Conservation (phyloP, 192 early-diverging fungal species). For the Coemansia javaensis region DNA sequence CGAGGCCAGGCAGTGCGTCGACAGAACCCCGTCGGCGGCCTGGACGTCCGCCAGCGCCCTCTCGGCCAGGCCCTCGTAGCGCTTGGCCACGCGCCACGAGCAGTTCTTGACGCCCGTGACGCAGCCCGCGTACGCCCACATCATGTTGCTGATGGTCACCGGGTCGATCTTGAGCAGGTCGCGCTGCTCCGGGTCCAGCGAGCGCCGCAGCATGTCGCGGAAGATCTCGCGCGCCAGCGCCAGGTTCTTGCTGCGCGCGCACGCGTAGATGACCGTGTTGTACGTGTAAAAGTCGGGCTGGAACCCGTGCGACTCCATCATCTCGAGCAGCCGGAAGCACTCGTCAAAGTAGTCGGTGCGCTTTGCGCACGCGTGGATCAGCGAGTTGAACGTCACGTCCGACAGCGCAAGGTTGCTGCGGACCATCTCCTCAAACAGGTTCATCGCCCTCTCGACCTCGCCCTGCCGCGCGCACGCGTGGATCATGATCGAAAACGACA, state of each 20-base stretch:
- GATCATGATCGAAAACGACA: slow-evolving; percentile 85
- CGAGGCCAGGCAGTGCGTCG: background rate
- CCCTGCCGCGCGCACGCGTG: slow-evolving; percentile 79
- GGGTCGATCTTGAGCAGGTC: slow-evolving; percentile 55
- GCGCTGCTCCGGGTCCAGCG: slow-evolving; percentile 27
- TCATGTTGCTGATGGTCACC: slow-evolving; percentile 63
- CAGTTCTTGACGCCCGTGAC: slow-evolving; percentile 31
- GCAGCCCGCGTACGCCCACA: slow-evolving; percentile 63
- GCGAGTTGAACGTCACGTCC: slow-evolving; percentile 79
- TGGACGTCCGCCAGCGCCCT: slow-evolving; percentile 33
- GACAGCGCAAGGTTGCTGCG: slow-evolving; percentile 65
- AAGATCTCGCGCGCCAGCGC: slow-evolving; percentile 61
- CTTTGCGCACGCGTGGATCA: slow-evolving; percentile 78
- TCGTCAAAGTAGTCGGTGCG: slow-evolving; percentile 81
- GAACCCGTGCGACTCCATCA: slow-evolving; percentile 84
- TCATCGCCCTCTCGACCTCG: slow-evolving; percentile 86
- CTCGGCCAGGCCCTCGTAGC: slow-evolving; percentile 23
- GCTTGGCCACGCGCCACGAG: slow-evolving; percentile 32
- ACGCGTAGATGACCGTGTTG: slow-evolving; percentile 74
- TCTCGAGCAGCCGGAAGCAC: slow-evolving; percentile 70
- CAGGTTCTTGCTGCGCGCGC: slow-evolving; percentile 71
- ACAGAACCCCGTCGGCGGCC: slow-evolving; percentile 1
- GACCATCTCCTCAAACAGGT: slow-evolving; percentile 87
- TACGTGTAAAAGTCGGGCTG: slow-evolving; percentile 73
- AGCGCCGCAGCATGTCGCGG: slow-evolving; percentile 53